Evolutionary conservation across 2,329 filamentous ascomycete genomes (phyloP), one percentile per base, ranked within the genome.

Genomic region (Fusarium sp.): DNA sequence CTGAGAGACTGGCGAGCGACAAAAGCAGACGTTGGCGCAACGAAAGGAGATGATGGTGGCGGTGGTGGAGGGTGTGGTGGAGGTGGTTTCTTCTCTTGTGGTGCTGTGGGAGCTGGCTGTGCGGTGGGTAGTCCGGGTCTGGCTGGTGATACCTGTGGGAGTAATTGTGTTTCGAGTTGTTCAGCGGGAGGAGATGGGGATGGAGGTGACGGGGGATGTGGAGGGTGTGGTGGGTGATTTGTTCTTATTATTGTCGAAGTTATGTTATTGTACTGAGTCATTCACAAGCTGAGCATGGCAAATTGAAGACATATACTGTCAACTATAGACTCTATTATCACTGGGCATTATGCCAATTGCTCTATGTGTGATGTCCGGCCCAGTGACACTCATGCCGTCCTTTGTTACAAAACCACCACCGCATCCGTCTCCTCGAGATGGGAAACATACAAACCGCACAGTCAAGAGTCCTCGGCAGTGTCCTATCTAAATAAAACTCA

Each of bases 1-100:
- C 45, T 74, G n/a, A 47, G 71, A n/a, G 68, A 69, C 24, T 72
- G 67, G 65, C 62, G 67, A 40, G 72, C 67, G 17, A 53, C 55
- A 1, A 58, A 65, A 28, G 34, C 19, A 7, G 71, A 73, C 26
- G 44, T 72, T 19, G 62, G 60, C 11, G 30, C 28, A 6, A n/a
- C 40, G 3, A 28, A 11, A 2, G 3, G 26, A 2, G 34, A 55
- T 14, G 49, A 67, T 15, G 40, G 12, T 6, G 56, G 46, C 1
- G 64, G 52, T 4, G 64, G 52, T 4, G 66, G 63, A 6, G 65
- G 67, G 6, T 46, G 65, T 6, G 62, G 70, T 12, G 64, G 63
- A 3, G 40, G 51, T 3, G 64, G 56, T 0, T 38, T 49, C 4
- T 72, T 69, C 40, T 49, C 24, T 1, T 73, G 72, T 26, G 72